These are phyloP conservation scores for Carex littledalei DNA, from an alignment of 176 grass and related monocot genomes.

Conservation along the genomic window DNA sequence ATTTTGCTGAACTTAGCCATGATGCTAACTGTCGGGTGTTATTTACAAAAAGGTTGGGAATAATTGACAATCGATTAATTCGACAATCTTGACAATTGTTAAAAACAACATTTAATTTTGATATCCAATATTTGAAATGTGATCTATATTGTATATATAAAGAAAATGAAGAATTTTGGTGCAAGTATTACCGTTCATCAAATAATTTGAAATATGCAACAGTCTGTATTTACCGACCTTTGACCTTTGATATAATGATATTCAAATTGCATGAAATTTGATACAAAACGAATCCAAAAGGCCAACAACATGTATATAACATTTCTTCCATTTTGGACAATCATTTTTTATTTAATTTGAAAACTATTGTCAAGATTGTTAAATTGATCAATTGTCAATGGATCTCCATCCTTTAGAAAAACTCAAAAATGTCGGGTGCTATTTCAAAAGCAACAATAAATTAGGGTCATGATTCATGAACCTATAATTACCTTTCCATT, in stretches of 20 bases:
- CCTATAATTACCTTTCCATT: constrained; percentile 61
- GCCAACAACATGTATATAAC: background rate
- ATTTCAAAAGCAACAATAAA: background rate
- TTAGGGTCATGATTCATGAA: background rate
- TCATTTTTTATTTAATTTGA: background rate
- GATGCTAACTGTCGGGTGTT: background rate
- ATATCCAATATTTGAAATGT: background rate
- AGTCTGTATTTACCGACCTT: background rate
- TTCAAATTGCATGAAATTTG: background rate
- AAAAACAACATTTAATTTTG: background rate
- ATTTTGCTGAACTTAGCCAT: background rate
- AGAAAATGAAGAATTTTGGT: background rate
- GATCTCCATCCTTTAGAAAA: background rate
- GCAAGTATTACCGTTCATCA: background rate
- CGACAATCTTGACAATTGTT: background rate
- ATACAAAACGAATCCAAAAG: background rate
- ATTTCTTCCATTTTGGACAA: background rate
- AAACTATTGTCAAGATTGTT: background rate
- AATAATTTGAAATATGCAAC: background rate
- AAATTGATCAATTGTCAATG: background rate
- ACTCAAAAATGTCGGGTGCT: background rate
- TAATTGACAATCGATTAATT: background rate
- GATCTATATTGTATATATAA: background rate
- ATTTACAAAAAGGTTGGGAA: background rate
- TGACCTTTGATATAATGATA: background rate